A percentile compares a stretch with the other conserved stretches of the same genome.
Evolutionary conservation across 768 basidiomycete genomes (phyloP).

Genomic region (Scleroderma bovista): DNA sequence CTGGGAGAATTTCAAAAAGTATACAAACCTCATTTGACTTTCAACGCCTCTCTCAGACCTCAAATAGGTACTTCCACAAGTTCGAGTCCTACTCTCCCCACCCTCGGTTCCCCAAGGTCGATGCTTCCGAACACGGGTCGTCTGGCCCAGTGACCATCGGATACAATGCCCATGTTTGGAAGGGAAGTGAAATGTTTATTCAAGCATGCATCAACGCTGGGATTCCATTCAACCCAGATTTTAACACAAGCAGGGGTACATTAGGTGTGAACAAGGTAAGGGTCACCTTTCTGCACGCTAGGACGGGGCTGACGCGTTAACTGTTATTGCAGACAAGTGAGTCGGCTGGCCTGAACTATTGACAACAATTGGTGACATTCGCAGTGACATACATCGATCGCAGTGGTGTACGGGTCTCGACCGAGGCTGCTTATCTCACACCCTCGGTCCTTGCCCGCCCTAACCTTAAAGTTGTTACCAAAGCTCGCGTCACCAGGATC

Average conservation of each 20-base stretch:
- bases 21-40: constrained; percentile 1
- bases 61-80: constrained; percentile 61
- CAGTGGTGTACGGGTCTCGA: constrained; percentile 49
- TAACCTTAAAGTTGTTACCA: constrained; percentile 57
- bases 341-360: constrained; percentile 5
- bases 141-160: constrained; percentile 57
- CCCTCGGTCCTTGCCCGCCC: constrained; percentile 55
- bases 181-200: constrained; percentile 46
- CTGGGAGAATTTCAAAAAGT: constrained; percentile 49
- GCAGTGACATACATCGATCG: constrained; percentile 64
- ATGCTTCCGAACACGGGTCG: constrained; percentile 40
- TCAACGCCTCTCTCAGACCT: background rate
- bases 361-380: background rate
- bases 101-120: constrained; percentile 44
- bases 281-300: background rate
- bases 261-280: constrained; percentile 58
- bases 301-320: background rate
- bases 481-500: constrained; percentile 53
- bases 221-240: constrained; percentile 48
- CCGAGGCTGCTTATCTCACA: constrained; percentile 65
- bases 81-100: constrained; percentile 57
- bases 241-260: constrained; percentile 52
- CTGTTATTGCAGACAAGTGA: constrained; percentile 36
- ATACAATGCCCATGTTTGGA: constrained; percentile 45
- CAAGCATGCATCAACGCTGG: constrained; percentile 46